phyloP scores from a whole-genome alignment of 148 eudicot species.

The Amaranthus cruentus region DNA sequence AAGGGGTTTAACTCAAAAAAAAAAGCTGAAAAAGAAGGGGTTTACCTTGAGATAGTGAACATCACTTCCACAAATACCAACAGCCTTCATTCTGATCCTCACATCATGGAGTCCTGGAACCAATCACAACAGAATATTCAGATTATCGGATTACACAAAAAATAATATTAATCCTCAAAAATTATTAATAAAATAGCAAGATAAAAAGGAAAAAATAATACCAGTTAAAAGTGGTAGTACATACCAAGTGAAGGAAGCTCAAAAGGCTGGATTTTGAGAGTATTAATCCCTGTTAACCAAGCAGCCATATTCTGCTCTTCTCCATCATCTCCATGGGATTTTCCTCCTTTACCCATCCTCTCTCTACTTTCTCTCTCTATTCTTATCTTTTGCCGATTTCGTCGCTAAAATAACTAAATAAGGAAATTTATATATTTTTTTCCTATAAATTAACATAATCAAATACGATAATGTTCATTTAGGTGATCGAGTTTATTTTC shows the following conservation, averaged over 20 bases:
- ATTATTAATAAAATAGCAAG: background rate
- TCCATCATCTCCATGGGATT: constrained; percentile 29
- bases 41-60: constrained; percentile 91
- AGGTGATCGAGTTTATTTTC: too few relatives aligned
- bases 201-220: background rate
- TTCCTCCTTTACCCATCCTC: constrained; percentile 71
- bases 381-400: background rate
- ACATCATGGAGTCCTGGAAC: constrained; percentile 74
- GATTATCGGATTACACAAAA: background rate
- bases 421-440: too few relatives aligned
- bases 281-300: constrained; percentile 74
- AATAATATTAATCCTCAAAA: background rate
- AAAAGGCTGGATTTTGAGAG: constrained; percentile 85
- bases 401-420: background rate
- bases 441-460: too few relatives aligned
- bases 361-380: constrained; percentile 13
- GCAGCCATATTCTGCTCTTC: constrained; percentile 92
- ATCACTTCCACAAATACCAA: constrained; percentile 99
- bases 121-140: background rate
- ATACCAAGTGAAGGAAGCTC: constrained; percentile 86
- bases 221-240: background rate
- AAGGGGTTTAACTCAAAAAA: background rate
- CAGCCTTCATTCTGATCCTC: constrained; percentile 90
- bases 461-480: too few relatives aligned
- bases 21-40: constrained; percentile 1